Percentiles rank a stretch among this genome's conserved stretches.
Conservation (phyloP, 768 basidiomycete species). For the Podaxis mareebaensis region DNA sequence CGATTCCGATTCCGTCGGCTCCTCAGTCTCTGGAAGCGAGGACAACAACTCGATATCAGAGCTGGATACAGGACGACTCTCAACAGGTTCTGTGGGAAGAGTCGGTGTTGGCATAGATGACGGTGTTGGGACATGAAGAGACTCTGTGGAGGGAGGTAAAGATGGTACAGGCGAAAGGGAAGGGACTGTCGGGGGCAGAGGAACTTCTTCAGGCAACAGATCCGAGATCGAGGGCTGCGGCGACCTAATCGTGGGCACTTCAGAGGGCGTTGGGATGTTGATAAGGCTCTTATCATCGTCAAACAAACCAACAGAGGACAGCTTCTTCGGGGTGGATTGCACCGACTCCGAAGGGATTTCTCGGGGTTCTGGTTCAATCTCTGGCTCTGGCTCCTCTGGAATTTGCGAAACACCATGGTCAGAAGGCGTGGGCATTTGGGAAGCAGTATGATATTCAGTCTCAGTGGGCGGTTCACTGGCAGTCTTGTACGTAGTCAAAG, state of each 20-base stretch:
- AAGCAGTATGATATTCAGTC: conserved; percentile 53
- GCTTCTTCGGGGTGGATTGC: conserved; percentile 12
- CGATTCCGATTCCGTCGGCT: conserved; percentile 4
- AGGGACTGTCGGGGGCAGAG: conserved; percentile 23
- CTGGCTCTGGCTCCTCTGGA: conserved; percentile 22
- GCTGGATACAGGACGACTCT: neutral
- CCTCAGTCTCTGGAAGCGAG: conserved; percentile 15
- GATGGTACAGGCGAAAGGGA: conserved; percentile 21
- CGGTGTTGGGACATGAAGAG: conserved; percentile 39
- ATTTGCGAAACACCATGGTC: neutral
- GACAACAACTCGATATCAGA: conserved; percentile 14
- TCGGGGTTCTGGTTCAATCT: neutral
- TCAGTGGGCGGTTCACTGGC: conserved; percentile 31
- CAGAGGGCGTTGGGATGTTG: conserved; percentile 26
- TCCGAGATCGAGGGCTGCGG: conserved; percentile 29
- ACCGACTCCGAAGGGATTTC: neutral
- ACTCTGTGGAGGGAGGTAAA: conserved; percentile 31
- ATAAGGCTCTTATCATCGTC: conserved; percentile 20
- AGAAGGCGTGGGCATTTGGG: conserved; percentile 19
- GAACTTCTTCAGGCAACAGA: conserved; percentile 29
- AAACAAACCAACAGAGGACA: conserved; percentile 6
- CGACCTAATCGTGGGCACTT: conserved; percentile 30
- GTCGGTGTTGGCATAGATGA: conserved; percentile 30
- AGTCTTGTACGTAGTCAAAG: conserved; percentile 34
- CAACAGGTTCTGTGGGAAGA: conserved; percentile 9